Evolutionary conservation across 768 basidiomycete species (phyloP), one percentile per base, ranked within the genome.

Genomic region (Psilocybe cyanescens): DNA sequence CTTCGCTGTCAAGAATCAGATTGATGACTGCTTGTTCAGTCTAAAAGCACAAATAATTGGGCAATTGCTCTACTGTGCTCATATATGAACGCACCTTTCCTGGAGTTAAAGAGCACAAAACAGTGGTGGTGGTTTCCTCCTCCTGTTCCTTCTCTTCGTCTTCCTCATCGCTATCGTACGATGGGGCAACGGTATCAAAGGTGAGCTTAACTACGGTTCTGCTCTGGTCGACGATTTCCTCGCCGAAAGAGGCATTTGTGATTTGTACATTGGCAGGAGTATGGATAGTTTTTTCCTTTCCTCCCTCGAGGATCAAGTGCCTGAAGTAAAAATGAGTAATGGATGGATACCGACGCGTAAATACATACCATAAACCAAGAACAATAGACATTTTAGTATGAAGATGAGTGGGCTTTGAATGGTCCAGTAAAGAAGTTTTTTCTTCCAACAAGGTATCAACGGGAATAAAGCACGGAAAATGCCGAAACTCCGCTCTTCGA

Each of bases 201-300:
- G 79, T 80, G 60, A 93, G 77, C 74, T 91, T 93, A 67, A 92
- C 78, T 19, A 86, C 83, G 28, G 88, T 87, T 57, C 91, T 79
- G 12, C 82, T 84, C 53, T 77, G 67, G 71, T 94, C 89, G 41
- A 75, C 79, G 59, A 96, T 78, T 66, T 85, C 81, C 60, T 92
- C 89, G 55, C 90, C 90, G 53, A 95, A 85, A 2, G 94, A 85
- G 48, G 88, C 86, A 72, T 94, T 95, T 70, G 92, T 94, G 70
- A 97, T 84, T 70, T 83, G 82, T 70, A 96, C 76, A 75, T 92
- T 90, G 37, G 82, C 82, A 57, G 84, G 83, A 60, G 90, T 85
- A 24, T 80, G 70, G 70, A 95, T 65, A 55, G 79, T 76, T 70
- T 86, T 76, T 61, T 81, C 75, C 66, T 89, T 74, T 59, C 86